phyloP scores from a whole-genome alignment of 1,284 basidiomycete species.

The Rhodotorula sp. region DNA sequence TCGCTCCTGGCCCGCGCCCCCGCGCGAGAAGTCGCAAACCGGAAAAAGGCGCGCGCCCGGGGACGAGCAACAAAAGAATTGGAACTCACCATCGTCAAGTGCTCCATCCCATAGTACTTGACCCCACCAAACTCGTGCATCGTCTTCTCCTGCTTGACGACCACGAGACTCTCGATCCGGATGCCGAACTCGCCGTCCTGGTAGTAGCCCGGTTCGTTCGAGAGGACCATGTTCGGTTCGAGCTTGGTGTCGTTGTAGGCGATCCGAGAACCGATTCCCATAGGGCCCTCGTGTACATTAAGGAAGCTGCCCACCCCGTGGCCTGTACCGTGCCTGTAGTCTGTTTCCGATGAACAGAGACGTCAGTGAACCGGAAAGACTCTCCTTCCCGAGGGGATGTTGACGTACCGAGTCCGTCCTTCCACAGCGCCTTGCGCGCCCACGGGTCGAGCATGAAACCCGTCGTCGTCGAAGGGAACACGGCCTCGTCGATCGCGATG shows the following conservation, averaged over 20 bases:
- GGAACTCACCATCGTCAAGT: constrained; percentile 69
- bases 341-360: background rate
- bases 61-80: too few species aligned
- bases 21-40: too few species aligned
- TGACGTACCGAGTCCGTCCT: constrained; percentile 71
- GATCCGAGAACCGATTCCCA: constrained; percentile 66
- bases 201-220: constrained; percentile 83
- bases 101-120: constrained; percentile 79
- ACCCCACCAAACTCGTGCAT: constrained; percentile 72
- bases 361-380: background rate
- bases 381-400: constrained; percentile 59
- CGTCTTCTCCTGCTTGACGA: constrained; percentile 61
- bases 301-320: constrained; percentile 87
- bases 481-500: constrained; percentile 79
- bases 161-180: constrained; percentile 83
- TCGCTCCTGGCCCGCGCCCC: too few species aligned
- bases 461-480: constrained; percentile 87
- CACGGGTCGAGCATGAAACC: constrained; percentile 73
- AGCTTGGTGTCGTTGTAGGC: constrained; percentile 60
- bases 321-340: constrained; percentile 69
- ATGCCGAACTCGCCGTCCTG: constrained; percentile 85
- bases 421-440: constrained; percentile 82
- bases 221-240: constrained; percentile 79
- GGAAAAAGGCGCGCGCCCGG: too few species aligned
- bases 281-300: constrained; percentile 57